phyloP scores from a whole-genome alignment of 768 basidiomycete species.

The Lactifluus subvellereus region DNA sequence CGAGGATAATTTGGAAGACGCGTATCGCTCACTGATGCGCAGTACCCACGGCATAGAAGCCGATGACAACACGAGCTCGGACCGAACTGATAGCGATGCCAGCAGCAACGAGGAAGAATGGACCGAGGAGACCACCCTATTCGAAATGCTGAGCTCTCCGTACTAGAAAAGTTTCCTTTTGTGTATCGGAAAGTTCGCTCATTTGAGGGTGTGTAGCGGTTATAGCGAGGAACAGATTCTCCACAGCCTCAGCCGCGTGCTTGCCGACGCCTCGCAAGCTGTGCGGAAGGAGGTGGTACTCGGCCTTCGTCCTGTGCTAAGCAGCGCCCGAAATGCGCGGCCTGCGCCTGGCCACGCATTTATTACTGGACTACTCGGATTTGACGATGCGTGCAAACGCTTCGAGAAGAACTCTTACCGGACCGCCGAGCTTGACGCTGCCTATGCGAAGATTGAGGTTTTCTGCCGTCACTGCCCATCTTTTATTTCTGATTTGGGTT shows the following conservation, averaged over 20 bases:
- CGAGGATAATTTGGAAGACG: slow-evolving; percentile 5
- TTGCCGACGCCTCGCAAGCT: slow-evolving; percentile 8
- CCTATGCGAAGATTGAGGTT: slow-evolving; percentile 17
- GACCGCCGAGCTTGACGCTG: background rate
- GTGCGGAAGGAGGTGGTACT: background rate
- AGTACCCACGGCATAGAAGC: background rate
- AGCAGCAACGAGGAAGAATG: slow-evolving; percentile 2
- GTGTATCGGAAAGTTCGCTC: background rate
- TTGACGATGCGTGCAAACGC: slow-evolving; percentile 16
- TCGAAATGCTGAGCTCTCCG: slow-evolving; percentile 11
- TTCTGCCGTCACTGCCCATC: background rate
- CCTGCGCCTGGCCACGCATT: slow-evolving; percentile 12
- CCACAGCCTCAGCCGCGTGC: background rate
- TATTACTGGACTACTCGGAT: slow-evolving; percentile 11
- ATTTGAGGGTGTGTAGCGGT: background rate
- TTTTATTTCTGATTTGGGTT: background rate
- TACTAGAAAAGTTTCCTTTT: background rate
- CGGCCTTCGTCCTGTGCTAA: slow-evolving; percentile 5
- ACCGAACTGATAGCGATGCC: background rate
- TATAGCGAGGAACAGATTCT: background rate
- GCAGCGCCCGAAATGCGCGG: background rate
- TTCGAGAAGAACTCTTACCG: slow-evolving; percentile 5
- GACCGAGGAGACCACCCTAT: slow-evolving; percentile 11
- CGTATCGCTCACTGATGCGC: background rate
- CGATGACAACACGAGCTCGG: background rate